Evolutionary conservation across 169 alveolate species (phyloP).

Genomic region (Plasmodium malariae): DNA sequence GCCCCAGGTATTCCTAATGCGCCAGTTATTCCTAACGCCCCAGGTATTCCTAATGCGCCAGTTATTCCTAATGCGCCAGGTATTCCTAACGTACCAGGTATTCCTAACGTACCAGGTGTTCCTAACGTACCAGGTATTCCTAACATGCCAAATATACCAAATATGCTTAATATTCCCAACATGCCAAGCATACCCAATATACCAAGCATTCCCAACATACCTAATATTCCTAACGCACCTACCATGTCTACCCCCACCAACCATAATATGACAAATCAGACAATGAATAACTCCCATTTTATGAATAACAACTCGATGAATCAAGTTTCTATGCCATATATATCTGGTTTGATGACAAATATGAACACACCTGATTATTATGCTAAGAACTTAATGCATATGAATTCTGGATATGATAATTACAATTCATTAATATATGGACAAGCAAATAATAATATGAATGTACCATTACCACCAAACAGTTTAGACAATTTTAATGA

Average conservation of each 20-base stretch:
- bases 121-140: not conserved
- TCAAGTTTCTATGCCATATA: constrained; percentile 32
- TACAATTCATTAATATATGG: constrained; percentile 47
- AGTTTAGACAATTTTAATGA: constrained; percentile 12
- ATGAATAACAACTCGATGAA: constrained; percentile 21
- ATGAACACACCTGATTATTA: constrained; percentile 44
- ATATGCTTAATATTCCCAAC: not conserved
- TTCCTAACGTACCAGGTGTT: not conserved
- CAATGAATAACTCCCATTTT: constrained; percentile 2
- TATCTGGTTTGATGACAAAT: constrained; percentile 55
- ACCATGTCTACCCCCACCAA: not conserved
- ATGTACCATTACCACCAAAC: constrained; percentile 45
- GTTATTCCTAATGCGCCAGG: not conserved
- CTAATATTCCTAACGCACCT: not conserved
- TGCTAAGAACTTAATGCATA: constrained; percentile 31
- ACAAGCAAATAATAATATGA: constrained; percentile 30
- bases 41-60: not conserved
- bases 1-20: not conserved
- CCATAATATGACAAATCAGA: not conserved
- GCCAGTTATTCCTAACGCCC: not conserved
- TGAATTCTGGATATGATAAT: constrained; percentile 36
- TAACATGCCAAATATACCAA: not conserved
- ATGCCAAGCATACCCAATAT: constrained; percentile 7
- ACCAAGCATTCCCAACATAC: not conserved
- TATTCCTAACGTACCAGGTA: not conserved